phyloP scores from a whole-genome alignment of 1,139 yeast genomes.

The Yamadazyma atlantica region DNA sequence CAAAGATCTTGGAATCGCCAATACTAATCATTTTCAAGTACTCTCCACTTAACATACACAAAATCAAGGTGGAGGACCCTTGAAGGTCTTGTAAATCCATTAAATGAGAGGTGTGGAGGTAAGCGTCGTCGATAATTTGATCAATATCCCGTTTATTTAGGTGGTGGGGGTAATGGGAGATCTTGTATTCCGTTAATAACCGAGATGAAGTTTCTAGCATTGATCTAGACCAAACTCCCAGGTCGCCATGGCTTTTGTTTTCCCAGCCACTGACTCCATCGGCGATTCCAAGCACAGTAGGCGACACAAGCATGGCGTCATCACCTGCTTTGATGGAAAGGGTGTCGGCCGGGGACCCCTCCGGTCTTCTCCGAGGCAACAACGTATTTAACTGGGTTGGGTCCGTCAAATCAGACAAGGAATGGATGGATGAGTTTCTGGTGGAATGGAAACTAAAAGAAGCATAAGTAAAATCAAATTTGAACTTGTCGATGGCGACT shows the following conservation, averaged over 20 bases:
- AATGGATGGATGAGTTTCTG: slow-evolving; percentile 43
- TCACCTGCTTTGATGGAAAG: slow-evolving; percentile 57
- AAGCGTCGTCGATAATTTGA: slow-evolving; percentile 51
- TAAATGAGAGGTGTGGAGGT: slow-evolving; percentile 49
- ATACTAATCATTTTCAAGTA: slow-evolving; percentile 49
- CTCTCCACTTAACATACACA: slow-evolving; percentile 54
- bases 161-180: slow-evolving; percentile 43
- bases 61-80: slow-evolving; percentile 55
- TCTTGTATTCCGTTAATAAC: slow-evolving; percentile 46
- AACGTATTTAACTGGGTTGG: slow-evolving; percentile 47
- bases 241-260: slow-evolving; percentile 41
- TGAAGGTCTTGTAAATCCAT: slow-evolving; percentile 51
- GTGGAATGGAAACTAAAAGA: slow-evolving; percentile 52
- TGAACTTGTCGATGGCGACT: slow-evolving; percentile 39
- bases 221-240: slow-evolving; percentile 58
- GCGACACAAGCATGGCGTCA: slow-evolving; percentile 62
- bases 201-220: slow-evolving; percentile 55
- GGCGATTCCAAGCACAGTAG: slow-evolving; percentile 56
- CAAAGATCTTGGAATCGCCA: slow-evolving; percentile 54
- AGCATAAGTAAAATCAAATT: slow-evolving; percentile 47
- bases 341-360: slow-evolving; percentile 55
- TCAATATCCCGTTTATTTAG: slow-evolving; percentile 45
- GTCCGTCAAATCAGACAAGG: slow-evolving; percentile 52
- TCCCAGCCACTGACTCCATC: slow-evolving; percentile 68
- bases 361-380: slow-evolving; percentile 52